A percentile compares a stretch with the other conserved stretches of the same genome.
Evolutionary conservation across 1,139 yeast genomes (phyloP).

Genomic region (Meyerozyma carpophila): DNA sequence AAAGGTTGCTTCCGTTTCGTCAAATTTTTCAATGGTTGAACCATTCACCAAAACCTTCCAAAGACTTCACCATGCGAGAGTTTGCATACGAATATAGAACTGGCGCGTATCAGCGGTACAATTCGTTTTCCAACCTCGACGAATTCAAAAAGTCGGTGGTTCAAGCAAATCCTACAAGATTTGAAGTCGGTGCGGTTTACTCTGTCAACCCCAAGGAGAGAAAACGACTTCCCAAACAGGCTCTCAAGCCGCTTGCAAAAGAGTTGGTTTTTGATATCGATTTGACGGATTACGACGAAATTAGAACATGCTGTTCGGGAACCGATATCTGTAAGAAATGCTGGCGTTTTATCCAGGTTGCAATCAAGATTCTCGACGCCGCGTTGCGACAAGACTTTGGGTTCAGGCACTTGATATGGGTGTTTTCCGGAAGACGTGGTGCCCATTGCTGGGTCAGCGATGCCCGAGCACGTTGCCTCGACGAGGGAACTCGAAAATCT

Average conservation of each 20-base stretch:
- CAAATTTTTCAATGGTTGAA: constrained; percentile 82
- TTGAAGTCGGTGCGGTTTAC: constrained; percentile 93
- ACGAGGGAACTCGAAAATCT: constrained; percentile 69
- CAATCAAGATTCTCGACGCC: constrained; percentile 66
- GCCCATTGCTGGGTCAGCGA: constrained; percentile 99
- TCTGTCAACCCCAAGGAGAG: constrained; percentile 82
- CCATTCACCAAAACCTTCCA: constrained; percentile 68
- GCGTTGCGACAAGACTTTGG: constrained; percentile 88
- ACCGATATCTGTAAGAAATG: constrained; percentile 84
- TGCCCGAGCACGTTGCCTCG: constrained; percentile 65
- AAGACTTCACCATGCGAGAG: constrained; percentile 82
- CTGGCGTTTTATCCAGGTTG: constrained; percentile 92
- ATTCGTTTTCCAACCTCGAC: constrained; percentile 59
- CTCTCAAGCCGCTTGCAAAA: constrained; percentile 75
- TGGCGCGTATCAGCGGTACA: constrained; percentile 87
- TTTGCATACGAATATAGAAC: constrained; percentile 86
- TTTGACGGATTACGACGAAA: constrained; percentile 91
- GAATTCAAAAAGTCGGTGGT: constrained; percentile 76
- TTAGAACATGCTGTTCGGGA: constrained; percentile 89
- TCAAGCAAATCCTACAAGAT: constrained; percentile 77
- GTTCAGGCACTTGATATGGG: constrained; percentile 84
- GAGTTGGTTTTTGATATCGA: constrained; percentile 96
- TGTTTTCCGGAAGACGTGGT: constrained; percentile 97
- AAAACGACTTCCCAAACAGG: constrained; percentile 70
- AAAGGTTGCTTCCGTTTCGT: constrained; percentile 64